A percentile compares a stretch with the other conserved stretches of the same genome.
phyloP scores from a whole-genome alignment of 2,329 filamentous ascomycete genomes.

The Tolypocladium sp. region DNA sequence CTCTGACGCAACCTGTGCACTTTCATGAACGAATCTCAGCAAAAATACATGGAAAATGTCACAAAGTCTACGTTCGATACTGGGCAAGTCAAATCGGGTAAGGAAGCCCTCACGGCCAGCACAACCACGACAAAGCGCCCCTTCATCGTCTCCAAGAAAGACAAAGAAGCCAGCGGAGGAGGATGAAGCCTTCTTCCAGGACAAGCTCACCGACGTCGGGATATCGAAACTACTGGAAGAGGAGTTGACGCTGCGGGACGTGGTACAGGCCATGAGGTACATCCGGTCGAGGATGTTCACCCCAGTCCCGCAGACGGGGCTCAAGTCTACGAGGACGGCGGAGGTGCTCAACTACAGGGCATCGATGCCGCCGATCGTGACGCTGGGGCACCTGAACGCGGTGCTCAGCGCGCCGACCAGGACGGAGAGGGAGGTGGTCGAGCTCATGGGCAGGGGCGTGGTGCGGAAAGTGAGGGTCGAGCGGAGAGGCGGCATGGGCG shows the following conservation, averaged over 20 bases:
- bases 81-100: slow-evolving; percentile 26
- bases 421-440: slow-evolving; percentile 58
- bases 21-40: background rate
- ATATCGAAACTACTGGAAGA: slow-evolving; percentile 43
- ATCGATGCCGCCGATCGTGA: slow-evolving; percentile 54
- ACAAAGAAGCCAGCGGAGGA: slow-evolving; percentile 12
- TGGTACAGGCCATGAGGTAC: slow-evolving; percentile 56
- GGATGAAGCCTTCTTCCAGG: slow-evolving; percentile 22
- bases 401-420: slow-evolving; percentile 52
- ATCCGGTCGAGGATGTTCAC: slow-evolving; percentile 55
- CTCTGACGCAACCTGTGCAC: too few species aligned
- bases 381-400: slow-evolving; percentile 56
- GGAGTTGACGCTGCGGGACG: slow-evolving; percentile 49
- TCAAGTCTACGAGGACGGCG: slow-evolving; percentile 54
- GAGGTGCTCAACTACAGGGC: slow-evolving; percentile 54
- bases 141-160: slow-evolving; percentile 16
- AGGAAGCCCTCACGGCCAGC: slow-evolving; percentile 17
- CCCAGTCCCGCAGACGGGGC: slow-evolving; percentile 51
- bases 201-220: slow-evolving; percentile 51
- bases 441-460: slow-evolving; percentile 46
- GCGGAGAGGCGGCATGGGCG: slow-evolving; percentile 49
- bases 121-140: slow-evolving; percentile 4
- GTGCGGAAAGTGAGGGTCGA: slow-evolving; percentile 56
- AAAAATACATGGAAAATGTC: slow-evolving; percentile 11
- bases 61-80: slow-evolving; percentile 26